Conservation (phyloP, 257 asterid genomes). For the Apocynum venetum region DNA sequence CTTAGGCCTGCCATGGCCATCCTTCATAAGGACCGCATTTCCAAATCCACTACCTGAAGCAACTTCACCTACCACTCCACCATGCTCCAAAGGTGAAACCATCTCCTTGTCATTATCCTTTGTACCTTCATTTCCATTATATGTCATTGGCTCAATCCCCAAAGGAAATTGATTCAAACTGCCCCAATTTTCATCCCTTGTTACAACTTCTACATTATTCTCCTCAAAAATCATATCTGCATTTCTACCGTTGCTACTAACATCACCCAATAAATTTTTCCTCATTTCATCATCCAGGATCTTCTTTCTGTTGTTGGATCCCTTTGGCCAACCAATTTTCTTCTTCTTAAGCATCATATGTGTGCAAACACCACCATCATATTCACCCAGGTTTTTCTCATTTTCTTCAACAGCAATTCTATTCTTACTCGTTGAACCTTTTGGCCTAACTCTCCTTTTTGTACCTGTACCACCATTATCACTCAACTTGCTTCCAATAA, state of each 20-base stretch:
- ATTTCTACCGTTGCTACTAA: neutral
- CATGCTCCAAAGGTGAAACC: neutral
- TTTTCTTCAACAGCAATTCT: neutral
- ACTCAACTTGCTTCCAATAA: neutral
- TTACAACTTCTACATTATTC: neutral
- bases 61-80: neutral
- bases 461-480: constrained; percentile 4
- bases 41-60: neutral
- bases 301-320: constrained; percentile 20
- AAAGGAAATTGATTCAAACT: neutral
- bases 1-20: constrained; percentile 17
- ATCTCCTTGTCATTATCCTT: neutral
- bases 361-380: neutral
- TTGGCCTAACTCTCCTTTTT: constrained; percentile 34
- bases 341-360: constrained; percentile 18
- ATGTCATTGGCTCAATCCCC: neutral
- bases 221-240: constrained; percentile 1
- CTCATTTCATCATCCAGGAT: neutral
- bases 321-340: constrained; percentile 31
- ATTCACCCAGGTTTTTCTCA: neutral
- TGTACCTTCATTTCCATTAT: constrained; percentile 8
- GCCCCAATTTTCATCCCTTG: neutral
- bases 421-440: constrained; percentile 26
- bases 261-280: neutral
- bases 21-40: neutral